Conservation (phyloP, 2,329 filamentous ascomycete genomes). For the Colletotrichum euphorbiae region DNA sequence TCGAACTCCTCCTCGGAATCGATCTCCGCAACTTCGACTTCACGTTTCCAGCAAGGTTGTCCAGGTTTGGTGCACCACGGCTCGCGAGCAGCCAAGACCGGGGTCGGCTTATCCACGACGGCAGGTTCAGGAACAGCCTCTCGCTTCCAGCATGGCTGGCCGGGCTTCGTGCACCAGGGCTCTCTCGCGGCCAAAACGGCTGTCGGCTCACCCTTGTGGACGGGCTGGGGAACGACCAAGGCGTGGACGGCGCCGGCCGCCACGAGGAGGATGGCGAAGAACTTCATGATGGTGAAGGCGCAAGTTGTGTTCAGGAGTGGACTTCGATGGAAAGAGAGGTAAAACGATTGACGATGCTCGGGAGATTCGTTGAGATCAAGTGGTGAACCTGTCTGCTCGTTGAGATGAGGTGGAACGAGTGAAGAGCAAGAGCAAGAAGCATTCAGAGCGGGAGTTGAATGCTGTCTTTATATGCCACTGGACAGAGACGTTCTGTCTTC, state of each 20-base stretch:
- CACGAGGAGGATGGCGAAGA: conserved; percentile 44
- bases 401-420: conserved; percentile 14
- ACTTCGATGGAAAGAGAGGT: neutral
- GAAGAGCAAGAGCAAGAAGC: neutral
- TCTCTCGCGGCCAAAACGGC: conserved; percentile 41
- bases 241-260: conserved; percentile 45
- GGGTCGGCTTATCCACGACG: neutral
- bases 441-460: neutral
- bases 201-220: neutral
- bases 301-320: neutral
- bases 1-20: too few species aligned
- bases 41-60: conserved; percentile 40
- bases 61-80: conserved; percentile 41
- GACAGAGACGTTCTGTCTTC: accelerated
- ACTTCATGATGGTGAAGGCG: conserved; percentile 44
- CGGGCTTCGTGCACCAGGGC: conserved; percentile 44
- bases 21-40: neutral
- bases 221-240: conserved; percentile 40
- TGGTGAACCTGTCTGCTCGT: neutral
- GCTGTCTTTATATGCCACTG: conserved; percentile 5
- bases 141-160: conserved; percentile 31
- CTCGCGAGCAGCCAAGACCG: neutral
- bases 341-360: neutral
- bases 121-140: neutral
- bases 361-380: neutral